Base-by-base conservation (phyloP, 1,284 basidiomycete species). In the Cutaneotrichosporon sp. region DNA sequence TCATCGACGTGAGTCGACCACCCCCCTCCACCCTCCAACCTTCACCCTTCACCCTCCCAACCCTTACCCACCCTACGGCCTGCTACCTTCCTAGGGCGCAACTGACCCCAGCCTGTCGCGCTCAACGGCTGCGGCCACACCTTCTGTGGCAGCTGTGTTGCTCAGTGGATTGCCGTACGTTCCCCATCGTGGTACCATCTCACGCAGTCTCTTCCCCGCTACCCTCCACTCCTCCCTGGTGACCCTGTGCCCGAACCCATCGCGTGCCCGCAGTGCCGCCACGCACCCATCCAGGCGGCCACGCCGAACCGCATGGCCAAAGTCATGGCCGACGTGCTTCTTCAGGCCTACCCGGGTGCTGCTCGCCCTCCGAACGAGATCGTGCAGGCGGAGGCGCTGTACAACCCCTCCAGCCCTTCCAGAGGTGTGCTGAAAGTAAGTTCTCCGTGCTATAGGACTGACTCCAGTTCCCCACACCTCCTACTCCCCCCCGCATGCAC, bases 161-260 rank as follows among this genome's bases (percentile, higher is more conserved):
- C 46, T 14, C 67, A 60, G 25, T 69, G 67, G 67, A 69, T 69
- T 57, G 64, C 57, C 47, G 67, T 65, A 22, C 16, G 61, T 53
- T 8, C 51, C 20, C 31, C 11, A n/a, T 18, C 13, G 14, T 43
- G 22, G n/a, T 24, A 4, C 22, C 20, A 24, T 31, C 51, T 55
- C 33, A 54, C 55, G 16, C 59, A 69, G 67, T 64, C 67, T 51
- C 80, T 91, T 63, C 89, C 90, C 20, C 85, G 84, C 14, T 88
- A 91, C 75, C 83, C 92, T 43, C 85, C 90, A 75, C 83, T 83
- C 50, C 84, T 93, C 29, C 90, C 91, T 4, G 84, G 87, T 13
- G 82, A 86, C 72, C 83, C 92, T 59, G 84, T 87, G 20, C 84
- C 92, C 13, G 90, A 92, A 77, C 67, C 67, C 42, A 49, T 67